Percentiles rank a stretch among this genome's conserved stretches.
Evolutionary conservation across 805 yeast species (phyloP).

Genomic region (Starmera amethionina): DNA sequence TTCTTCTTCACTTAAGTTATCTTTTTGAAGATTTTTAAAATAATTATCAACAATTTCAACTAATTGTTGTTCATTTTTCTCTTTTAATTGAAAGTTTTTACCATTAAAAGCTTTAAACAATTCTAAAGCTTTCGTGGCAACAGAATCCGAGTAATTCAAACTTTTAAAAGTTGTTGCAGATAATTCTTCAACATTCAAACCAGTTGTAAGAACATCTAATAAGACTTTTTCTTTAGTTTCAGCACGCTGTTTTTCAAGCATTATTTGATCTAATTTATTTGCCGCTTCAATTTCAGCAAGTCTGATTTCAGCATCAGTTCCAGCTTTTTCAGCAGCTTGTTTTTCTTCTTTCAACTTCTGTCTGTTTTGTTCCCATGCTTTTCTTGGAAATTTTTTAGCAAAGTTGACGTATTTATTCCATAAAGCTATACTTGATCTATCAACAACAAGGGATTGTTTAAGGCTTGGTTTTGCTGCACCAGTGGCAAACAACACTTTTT

Average conservation of each 20-base stretch:
- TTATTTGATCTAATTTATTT: constrained; percentile 11
- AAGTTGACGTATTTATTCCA: constrained; percentile 68
- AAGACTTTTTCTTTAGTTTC: constrained; percentile 11
- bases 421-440: constrained; percentile 56
- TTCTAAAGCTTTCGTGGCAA: constrained; percentile 15
- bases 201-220: constrained; percentile 7
- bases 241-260: constrained; percentile 15
- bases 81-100: constrained; percentile 7
- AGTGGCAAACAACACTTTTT: constrained; percentile 72
- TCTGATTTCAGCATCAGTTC: constrained; percentile 12
- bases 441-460: constrained; percentile 56
- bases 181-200: constrained; percentile 7
- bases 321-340: constrained; percentile 6
- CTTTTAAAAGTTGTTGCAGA: constrained; percentile 7
- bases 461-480: constrained; percentile 79
- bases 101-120: constrained; percentile 2
- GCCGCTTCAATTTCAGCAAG: constrained; percentile 7
- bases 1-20: constrained; percentile 20
- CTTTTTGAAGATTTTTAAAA: constrained; percentile 6
- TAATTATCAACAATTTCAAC: constrained; percentile 5
- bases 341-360: constrained; percentile 24
- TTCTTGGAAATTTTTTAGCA: constrained; percentile 37
- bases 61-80: constrained; percentile 2
- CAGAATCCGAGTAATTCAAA: constrained; percentile 7
- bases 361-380: constrained; percentile 24